A percentile compares a stretch with the other conserved stretches of the same genome.
Evolutionary conservation across 306 rosid genomes (phyloP).

Genomic region (Begonia masoniana): DNA sequence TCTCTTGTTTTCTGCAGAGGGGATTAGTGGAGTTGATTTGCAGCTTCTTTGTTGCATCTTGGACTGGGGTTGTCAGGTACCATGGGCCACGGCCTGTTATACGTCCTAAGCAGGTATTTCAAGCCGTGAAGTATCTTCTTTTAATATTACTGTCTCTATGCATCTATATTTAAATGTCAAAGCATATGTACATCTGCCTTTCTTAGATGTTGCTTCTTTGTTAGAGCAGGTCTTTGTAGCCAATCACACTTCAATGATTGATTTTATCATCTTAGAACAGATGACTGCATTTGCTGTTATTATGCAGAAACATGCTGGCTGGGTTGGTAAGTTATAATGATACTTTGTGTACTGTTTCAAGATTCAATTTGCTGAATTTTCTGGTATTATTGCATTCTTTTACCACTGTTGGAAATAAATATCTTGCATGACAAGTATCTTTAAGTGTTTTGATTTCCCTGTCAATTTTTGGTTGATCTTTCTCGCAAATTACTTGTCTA

Average conservation of each 20-base stretch:
- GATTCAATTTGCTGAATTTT: no score
- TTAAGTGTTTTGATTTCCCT: no score
- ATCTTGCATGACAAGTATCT: no score
- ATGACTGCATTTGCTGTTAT: conserved; percentile 98
- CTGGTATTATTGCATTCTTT: no score
- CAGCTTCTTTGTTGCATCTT: conserved; percentile 95
- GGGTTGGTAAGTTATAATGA: conserved; percentile 74
- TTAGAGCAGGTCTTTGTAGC: conserved; percentile 82
- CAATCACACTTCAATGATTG: conserved; percentile 95
- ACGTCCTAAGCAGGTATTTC: conserved; percentile 70
- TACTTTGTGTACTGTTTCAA: not conserved
- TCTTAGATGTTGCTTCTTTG: conserved; percentile 6
- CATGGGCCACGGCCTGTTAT: conserved; percentile 95
- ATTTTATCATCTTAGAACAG: conserved; percentile 91
- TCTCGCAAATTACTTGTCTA: no score
- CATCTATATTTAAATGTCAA: not conserved
- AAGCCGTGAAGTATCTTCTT: not conserved
- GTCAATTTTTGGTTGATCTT: no score
- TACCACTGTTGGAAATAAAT: no score
- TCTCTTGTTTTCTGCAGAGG: conserved; percentile 41
- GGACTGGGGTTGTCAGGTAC: conserved; percentile 99
- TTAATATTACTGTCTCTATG: conserved; percentile 6
- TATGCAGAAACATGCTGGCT: conserved; percentile 98
- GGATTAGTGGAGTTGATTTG: conserved; percentile 87
- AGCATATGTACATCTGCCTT: conserved; percentile 10